Percentiles rank a stretch among this genome's conserved stretches.
Conservation (phyloP, 2,329 filamentous ascomycete species). For the Plenodomus biglobosus region DNA sequence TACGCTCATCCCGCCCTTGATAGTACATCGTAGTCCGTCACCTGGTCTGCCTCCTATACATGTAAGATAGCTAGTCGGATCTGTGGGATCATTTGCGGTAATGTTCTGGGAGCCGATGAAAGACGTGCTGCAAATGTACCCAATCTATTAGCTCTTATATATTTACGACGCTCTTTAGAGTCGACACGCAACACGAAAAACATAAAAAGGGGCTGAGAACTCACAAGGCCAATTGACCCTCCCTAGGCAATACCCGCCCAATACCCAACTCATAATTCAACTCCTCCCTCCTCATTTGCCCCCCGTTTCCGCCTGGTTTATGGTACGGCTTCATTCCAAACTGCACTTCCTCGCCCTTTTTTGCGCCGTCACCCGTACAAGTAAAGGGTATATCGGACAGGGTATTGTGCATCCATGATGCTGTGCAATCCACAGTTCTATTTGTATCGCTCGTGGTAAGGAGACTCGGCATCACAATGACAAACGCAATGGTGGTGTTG, state of each 20-base stretch:
- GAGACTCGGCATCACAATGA: conserved; percentile 13
- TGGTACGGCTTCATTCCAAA: conserved; percentile 7
- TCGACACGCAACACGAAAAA: not conserved
- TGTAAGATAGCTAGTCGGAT: conserved; percentile 17
- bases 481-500: conserved; percentile 28
- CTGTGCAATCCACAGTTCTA: not conserved
- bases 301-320: not conserved
- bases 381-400: not conserved
- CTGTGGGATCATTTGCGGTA: conserved; percentile 17
- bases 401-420: not conserved
- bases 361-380: not conserved
- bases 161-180: not conserved
- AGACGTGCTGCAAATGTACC: not conserved
- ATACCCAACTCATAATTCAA: conserved; percentile 11
- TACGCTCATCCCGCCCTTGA: conserved; percentile 15
- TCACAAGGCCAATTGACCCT: too few species aligned
- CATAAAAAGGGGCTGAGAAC: not conserved
- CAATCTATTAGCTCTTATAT: not conserved
- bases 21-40: conserved; percentile 18
- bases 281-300: conserved; percentile 3
- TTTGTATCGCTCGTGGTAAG: not conserved
- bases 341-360: not conserved
- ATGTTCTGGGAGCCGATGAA: conserved; percentile 6
- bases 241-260: too few species aligned
- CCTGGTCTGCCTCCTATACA: conserved; percentile 16